These are phyloP conservation scores for Prunella vulgaris DNA, from an alignment of 257 asterid species.

Conservation along the genomic window DNA sequence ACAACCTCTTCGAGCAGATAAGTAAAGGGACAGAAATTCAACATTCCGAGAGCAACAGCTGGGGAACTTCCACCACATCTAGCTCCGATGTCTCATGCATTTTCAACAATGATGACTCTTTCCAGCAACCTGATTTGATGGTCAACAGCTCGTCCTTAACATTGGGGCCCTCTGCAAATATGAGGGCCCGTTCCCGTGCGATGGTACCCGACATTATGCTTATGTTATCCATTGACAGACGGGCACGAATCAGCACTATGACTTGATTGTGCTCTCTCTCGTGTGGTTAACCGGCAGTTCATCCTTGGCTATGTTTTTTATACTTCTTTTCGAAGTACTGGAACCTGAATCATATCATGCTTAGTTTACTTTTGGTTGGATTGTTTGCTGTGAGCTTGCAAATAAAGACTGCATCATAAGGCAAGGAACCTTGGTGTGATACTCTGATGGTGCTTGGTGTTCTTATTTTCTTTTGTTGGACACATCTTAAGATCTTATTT, in stretches of 20 bases:
- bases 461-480: slow-evolving; percentile 7
- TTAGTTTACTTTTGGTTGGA: neutral
- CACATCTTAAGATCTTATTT: neutral
- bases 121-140: slow-evolving; percentile 31
- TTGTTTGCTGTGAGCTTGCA: slow-evolving; percentile 14
- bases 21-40: slow-evolving; percentile 19
- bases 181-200: slow-evolving; percentile 14
- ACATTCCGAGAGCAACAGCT: slow-evolving; percentile 41
- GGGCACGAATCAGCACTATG: slow-evolving; percentile 30
- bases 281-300: slow-evolving; percentile 59
- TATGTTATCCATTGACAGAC: slow-evolving; percentile 36
- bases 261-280: slow-evolving; percentile 19
- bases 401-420: slow-evolving; percentile 5
- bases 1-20: slow-evolving; percentile 4
- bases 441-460: slow-evolving; percentile 5
- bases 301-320: slow-evolving; percentile 78
- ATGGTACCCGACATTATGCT: slow-evolving; percentile 30
- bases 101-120: slow-evolving; percentile 42
- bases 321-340: slow-evolving; percentile 27
- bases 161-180: slow-evolving; percentile 14
- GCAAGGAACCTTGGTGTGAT: slow-evolving; percentile 4
- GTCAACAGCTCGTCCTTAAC: slow-evolving; percentile 9
- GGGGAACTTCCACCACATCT: slow-evolving; percentile 44
- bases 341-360: slow-evolving; percentile 14
- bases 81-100: slow-evolving; percentile 53